Conservation (phyloP, 192 early-diverging fungal species). For the Ambispora gerdemannii region DNA sequence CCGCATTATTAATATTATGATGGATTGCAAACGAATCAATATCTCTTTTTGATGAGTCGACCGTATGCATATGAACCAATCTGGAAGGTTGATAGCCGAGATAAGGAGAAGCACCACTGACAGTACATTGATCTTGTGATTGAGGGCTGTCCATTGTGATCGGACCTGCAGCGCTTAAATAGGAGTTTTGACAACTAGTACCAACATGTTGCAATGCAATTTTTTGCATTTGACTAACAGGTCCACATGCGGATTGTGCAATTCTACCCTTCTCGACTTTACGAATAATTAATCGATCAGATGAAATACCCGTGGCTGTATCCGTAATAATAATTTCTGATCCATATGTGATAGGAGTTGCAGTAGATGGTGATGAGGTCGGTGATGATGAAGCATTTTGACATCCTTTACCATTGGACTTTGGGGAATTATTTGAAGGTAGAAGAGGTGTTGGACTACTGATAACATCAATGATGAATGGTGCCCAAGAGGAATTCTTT, state of each 20-base stretch:
- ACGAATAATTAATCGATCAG: conserved; percentile 70
- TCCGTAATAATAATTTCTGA: conserved; percentile 70
- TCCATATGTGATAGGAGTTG: conserved; percentile 66
- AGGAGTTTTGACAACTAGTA: conserved; percentile 34
- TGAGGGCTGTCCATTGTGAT: conserved; percentile 22
- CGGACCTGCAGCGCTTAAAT: conserved; percentile 46
- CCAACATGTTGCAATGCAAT: conserved; percentile 57
- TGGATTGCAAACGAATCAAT: conserved; percentile 33
- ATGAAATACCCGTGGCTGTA: conserved; percentile 56
- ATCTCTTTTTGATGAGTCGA: conserved; percentile 31
- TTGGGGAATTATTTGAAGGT: conserved; percentile 26
- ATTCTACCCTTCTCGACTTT: conserved; percentile 76
- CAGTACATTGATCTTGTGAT: conserved; percentile 22
- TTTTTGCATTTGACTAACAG: conserved; percentile 86
- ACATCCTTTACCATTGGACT: conserved; percentile 26
- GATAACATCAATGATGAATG: conserved; percentile 55
- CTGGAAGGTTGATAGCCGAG: conserved; percentile 28
- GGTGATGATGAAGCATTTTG: conserved; percentile 26
- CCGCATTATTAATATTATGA: not conserved
- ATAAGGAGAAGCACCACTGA: conserved; percentile 19
- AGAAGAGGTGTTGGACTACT: conserved; percentile 26
- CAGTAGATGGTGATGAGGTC: conserved; percentile 23
- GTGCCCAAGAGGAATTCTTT: conserved; percentile 59
- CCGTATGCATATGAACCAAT: conserved; percentile 28
- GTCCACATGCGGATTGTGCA: conserved; percentile 57